phyloP scores from a whole-genome alignment of 257 asterid genomes.

The Lycium ferocissimum region DNA sequence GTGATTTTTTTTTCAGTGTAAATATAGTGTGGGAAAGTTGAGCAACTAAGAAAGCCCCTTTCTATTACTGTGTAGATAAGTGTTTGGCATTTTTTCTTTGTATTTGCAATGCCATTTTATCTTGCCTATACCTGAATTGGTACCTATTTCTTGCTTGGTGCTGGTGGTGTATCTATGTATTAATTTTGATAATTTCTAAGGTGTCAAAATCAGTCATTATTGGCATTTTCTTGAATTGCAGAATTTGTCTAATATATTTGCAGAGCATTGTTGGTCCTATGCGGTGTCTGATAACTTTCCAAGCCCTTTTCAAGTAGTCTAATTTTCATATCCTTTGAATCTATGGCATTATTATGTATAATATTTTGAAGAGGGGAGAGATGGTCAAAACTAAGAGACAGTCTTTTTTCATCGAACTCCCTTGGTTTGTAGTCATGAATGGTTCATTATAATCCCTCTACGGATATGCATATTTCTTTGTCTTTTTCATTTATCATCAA shows the following conservation, averaged over 20 bases:
- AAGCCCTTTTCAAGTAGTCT: conserved; percentile 3
- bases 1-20: neutral
- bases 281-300: neutral
- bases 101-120: neutral
- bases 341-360: neutral
- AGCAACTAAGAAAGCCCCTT: neutral
- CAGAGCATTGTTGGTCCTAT: neutral
- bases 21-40: neutral
- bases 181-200: neutral
- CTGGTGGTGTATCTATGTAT: neutral
- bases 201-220: conserved; percentile 10
- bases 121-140: conserved; percentile 23
- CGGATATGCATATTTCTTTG: neutral
- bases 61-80: neutral
- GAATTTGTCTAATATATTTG: conserved; percentile 11
- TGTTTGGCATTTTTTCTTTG: neutral
- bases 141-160: neutral
- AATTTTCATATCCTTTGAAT: neutral
- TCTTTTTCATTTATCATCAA: neutral
- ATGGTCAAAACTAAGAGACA: neutral
- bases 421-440: neutral
- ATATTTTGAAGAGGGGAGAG: conserved; percentile 11
- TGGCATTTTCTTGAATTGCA: conserved; percentile 23
- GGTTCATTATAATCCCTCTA: neutral
- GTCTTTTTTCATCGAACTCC: neutral